Base-by-base conservation (phyloP, 2,329 filamentous ascomycete genomes). In the Erysiphe pulchra region DNA sequence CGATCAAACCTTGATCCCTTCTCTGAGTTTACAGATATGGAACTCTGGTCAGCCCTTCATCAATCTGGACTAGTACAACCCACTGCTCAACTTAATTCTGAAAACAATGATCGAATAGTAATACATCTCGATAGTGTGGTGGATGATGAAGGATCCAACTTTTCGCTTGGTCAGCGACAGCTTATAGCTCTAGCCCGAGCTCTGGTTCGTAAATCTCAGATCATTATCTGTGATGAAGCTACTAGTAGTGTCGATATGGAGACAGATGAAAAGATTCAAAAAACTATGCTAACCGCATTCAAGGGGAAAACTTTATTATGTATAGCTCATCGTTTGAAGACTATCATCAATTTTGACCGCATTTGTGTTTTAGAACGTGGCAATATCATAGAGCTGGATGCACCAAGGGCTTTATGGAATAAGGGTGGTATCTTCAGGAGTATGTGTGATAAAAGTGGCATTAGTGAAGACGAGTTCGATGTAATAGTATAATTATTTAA, bases 331-430 rank as follows among this genome's bases (percentile, higher is more conserved):
- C 71, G 87, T 5, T 66, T 95, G 55, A 79, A 83, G 56, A 95
- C 90, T 1, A 93, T 98, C 50, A 79, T 95, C 50, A 76, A 77
- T 28, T 95, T 95, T 61, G 87, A 98, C 61, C 75, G 87, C 42
- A 93, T 98, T 58, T 87, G 85, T 55, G 90, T 98, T 53, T 92
- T 98, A 86, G 87, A 95, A 55, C 70, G 77, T 40, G 90, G 90
- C 0, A 63, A 64, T 14, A 94, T 98, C 56, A 83, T 81, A 0
- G 86, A 95, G 68, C 66, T 95, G 50, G 90, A 81, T 56, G 70
- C 71, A 13, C 90, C 90, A 2, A 57, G 79, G 38, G 68, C 65
- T 39, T 64, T 98, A 49, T 95, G 80, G 69, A 70, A 77, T 48
- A 63, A 67, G 42, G 75, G 71, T 10, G 80, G 82, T 0, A 85